phyloP scores from a whole-genome alignment of 208 protist species.

The Leishmania amazonensis region DNA sequence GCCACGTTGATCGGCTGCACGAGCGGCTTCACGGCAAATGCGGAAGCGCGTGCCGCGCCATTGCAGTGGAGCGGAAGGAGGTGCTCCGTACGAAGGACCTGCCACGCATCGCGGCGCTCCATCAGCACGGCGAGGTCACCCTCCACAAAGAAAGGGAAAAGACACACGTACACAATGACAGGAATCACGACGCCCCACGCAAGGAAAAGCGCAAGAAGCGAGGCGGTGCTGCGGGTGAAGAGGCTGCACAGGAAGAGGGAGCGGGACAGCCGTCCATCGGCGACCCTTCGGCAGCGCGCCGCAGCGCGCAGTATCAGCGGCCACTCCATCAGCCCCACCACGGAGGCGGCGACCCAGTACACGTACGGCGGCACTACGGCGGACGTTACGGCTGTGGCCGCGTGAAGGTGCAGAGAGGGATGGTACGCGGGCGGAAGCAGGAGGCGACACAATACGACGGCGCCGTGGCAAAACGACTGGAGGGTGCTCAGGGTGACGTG shows the following conservation, averaged over 20 bases:
- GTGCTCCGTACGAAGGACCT: conserved; percentile 16
- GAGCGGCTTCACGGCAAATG: not conserved
- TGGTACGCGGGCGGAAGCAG: not conserved
- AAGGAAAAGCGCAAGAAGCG: conserved; percentile 8
- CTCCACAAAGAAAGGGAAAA: conserved; percentile 28
- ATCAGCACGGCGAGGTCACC: conserved; percentile 17
- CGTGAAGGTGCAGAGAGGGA: not conserved
- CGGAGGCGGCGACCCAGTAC: not conserved
- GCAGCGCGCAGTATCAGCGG: not conserved
- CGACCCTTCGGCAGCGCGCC: not conserved
- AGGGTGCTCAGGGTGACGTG: conserved; percentile 7
- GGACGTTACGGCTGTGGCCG: not conserved
- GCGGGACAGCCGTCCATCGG: not conserved
- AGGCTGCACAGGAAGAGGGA: conserved; percentile 13
- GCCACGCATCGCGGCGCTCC: conserved; percentile 17
- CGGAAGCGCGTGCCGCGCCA: not conserved
- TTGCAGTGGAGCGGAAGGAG: conserved; percentile 20
- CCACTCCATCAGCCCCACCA: conserved; percentile 10
- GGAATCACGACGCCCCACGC: conserved; percentile 18
- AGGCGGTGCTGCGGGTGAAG: conserved; percentile 17
- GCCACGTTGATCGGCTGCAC: conserved; percentile 27
- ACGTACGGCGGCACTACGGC: conserved; percentile 1
- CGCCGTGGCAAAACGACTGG: not conserved
- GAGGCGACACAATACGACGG: not conserved
- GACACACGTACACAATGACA: conserved; percentile 18